A percentile compares a stretch with the other conserved stretches of the same genome.
These are phyloP conservation scores for Laguncularia racemosa DNA, from an alignment of 345 rosid genomes.

Conservation along the genomic window DNA sequence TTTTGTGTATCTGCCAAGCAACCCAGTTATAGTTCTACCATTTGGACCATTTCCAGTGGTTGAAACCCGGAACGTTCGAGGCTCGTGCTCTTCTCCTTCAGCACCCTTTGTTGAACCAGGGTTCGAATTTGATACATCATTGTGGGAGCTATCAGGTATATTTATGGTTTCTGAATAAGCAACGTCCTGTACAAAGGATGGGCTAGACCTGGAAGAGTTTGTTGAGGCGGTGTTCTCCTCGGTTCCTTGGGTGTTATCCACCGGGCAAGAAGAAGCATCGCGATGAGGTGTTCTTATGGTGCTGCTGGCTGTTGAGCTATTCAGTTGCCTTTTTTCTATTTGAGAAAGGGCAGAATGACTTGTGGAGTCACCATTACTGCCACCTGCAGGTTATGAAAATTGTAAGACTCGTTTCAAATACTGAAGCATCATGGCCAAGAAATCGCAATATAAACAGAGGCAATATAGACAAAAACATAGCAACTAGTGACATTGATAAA, in stretches of 20 bases:
- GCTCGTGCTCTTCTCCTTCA: conserved; percentile 26
- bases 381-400: conserved; percentile 19
- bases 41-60: conserved; percentile 59
- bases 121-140: background rate
- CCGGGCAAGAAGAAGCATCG: conserved; percentile 3
- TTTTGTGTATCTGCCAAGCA: conserved; percentile 42
- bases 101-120: background rate
- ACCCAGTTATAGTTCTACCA: conserved; percentile 66
- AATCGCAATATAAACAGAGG: too few species aligned
- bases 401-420: too few species aligned
- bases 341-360: conserved; percentile 14
- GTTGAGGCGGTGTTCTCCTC: conserved; percentile 2
- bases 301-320: conserved; percentile 7
- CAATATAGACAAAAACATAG: too few species aligned
- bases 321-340: conserved; percentile 14
- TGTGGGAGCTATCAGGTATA: too few species aligned
- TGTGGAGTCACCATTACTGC: conserved; percentile 23
- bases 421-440: too few species aligned
- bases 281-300: conserved; percentile 11
- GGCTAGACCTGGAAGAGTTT: background rate
- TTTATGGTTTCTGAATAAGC: too few species aligned
- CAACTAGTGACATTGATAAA: too few species aligned
- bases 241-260: too few species aligned
- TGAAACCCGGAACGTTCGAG: conserved; percentile 60
- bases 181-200: background rate